phyloP scores from a whole-genome alignment of 257 asterid genomes.

The Primulina eburnea region DNA sequence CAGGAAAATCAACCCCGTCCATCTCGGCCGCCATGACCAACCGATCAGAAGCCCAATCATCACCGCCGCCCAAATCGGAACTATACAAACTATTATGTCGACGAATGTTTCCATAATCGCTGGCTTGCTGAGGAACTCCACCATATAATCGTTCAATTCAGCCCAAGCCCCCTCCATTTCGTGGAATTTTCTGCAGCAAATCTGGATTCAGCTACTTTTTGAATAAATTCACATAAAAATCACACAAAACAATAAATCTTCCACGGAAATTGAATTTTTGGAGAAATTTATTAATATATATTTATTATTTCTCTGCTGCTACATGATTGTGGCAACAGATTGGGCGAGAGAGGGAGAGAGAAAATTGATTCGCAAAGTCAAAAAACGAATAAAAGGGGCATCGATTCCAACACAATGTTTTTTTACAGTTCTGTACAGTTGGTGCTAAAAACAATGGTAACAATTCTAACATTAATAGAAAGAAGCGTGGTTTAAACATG shows the following conservation, averaged over 20 bases:
- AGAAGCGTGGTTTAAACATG: too few species aligned
- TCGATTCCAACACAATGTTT: too few species aligned
- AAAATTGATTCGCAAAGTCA: too few species aligned
- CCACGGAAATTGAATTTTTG: not conserved
- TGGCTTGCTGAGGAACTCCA: constrained; percentile 52
- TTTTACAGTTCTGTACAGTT: too few species aligned
- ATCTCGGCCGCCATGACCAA: constrained; percentile 94
- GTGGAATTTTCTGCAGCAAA: not conserved
- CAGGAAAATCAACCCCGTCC: constrained; percentile 77
- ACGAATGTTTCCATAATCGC: constrained; percentile 74
- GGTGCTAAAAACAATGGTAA: too few species aligned
- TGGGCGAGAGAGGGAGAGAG: not conserved
- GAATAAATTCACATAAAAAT: not conserved
- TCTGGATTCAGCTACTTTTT: not conserved
- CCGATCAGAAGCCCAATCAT: constrained; percentile 93
- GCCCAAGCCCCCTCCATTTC: constrained; percentile 63
- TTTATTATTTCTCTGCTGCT: not conserved
- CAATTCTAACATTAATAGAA: too few species aligned
- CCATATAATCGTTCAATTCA: constrained; percentile 37
- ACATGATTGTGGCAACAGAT: not conserved
- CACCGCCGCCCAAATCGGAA: constrained; percentile 97
- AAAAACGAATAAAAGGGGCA: too few species aligned
- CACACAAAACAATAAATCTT: not conserved
- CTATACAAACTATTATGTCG: constrained; percentile 83
- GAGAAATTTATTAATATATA: not conserved